phyloP scores from a whole-genome alignment of 345 rosid species.

The Trapa incisa region DNA sequence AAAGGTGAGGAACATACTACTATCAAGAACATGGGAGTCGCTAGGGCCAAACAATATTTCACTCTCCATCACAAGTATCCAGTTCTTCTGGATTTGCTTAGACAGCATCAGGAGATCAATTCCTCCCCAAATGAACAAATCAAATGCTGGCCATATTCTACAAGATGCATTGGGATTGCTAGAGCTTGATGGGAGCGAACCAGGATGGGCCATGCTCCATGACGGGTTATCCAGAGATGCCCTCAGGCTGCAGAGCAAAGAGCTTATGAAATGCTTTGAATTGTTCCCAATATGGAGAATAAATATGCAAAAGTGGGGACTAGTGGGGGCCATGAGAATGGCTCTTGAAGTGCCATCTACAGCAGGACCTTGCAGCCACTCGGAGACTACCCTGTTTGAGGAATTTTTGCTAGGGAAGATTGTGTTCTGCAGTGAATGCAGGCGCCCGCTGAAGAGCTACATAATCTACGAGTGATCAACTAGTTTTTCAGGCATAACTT shows the following conservation, averaged over 20 bases:
- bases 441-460: slow-evolving; percentile 45
- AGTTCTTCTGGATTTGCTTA: slow-evolving; percentile 57
- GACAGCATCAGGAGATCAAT: slow-evolving; percentile 52
- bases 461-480: slow-evolving; percentile 29
- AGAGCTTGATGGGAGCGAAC: slow-evolving; percentile 18
- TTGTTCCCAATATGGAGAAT: slow-evolving; percentile 38
- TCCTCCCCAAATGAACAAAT: slow-evolving; percentile 17
- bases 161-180: slow-evolving; percentile 33
- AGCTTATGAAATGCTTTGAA: slow-evolving; percentile 26
- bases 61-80: slow-evolving; percentile 27
- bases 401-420: slow-evolving; percentile 18
- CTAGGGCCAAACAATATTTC: slow-evolving; percentile 13
- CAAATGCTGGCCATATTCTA: slow-evolving; percentile 28
- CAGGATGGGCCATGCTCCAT: slow-evolving; percentile 64
- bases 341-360: slow-evolving; percentile 23
- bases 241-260: slow-evolving; percentile 23
- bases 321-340: slow-evolving; percentile 35
- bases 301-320: slow-evolving; percentile 28
- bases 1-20: slow-evolving; percentile 11
- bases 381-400: slow-evolving; percentile 25
- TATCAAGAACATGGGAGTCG: slow-evolving; percentile 16
- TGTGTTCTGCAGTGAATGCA: slow-evolving; percentile 47
- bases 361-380: slow-evolving; percentile 28
- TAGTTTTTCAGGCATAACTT: background rate
- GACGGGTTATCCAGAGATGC: slow-evolving; percentile 27